These are phyloP conservation scores for Sporothrix brunneoviolacea DNA, from an alignment of 2,329 filamentous ascomycete species.

Conservation along the genomic window DNA sequence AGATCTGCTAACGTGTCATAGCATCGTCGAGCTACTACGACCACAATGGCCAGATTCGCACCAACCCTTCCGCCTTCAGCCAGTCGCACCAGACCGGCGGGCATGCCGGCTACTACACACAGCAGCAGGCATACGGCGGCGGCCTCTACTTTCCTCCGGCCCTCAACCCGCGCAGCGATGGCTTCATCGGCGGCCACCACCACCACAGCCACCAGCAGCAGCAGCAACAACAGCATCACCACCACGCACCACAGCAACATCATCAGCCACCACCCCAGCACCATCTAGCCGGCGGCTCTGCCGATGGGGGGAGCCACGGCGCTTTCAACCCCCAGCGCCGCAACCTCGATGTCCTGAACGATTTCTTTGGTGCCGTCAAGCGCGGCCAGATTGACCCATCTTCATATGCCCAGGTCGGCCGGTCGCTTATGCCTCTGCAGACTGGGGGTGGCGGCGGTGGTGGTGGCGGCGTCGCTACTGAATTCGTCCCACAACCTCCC, in stretches of 20 bases:
- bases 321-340: constrained; percentile 70
- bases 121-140: constrained; percentile 52
- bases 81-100: constrained; percentile 49
- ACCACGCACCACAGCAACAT: constrained; percentile 8
- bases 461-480: constrained; percentile 43
- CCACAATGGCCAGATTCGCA: constrained; percentile 57
- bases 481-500: constrained; percentile 53
- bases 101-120: constrained; percentile 55
- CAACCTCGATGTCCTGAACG: constrained; percentile 79
- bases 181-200: constrained; percentile 44
- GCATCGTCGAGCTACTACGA: constrained; percentile 56
- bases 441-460: constrained; percentile 39
- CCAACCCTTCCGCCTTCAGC: constrained; percentile 45
- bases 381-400: constrained; percentile 81
- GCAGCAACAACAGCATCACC: constrained; percentile 10
- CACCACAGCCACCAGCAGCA: constrained; percentile 31
- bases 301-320: constrained; percentile 23
- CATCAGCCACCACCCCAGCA: constrained; percentile 7
- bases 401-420: constrained; percentile 87
- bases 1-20: constrained; percentile 23
- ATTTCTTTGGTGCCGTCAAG: constrained; percentile 90
- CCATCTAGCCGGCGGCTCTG: constrained; percentile 7
- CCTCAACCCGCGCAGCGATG: constrained; percentile 48
- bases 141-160: constrained; percentile 64
- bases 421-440: constrained; percentile 77